These are phyloP conservation scores for Potentilla sterilis DNA, from an alignment of 306 rosid species.

Conservation along the genomic window DNA sequence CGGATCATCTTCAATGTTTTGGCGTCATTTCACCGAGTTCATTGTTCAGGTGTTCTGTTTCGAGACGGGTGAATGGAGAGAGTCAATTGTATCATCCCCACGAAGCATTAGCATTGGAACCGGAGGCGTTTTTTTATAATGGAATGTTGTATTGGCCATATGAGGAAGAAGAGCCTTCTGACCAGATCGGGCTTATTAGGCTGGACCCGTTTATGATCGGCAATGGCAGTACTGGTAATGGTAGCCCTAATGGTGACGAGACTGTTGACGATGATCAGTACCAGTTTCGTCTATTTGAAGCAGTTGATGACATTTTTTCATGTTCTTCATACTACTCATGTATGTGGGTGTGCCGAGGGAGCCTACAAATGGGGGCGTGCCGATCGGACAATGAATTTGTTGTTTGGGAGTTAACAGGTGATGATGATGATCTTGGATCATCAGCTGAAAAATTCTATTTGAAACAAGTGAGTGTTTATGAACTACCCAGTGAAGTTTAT, in stretches of 20 bases:
- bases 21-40: neutral
- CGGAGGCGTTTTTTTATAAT: neutral
- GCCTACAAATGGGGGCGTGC: neutral
- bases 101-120: neutral
- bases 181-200: neutral
- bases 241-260: neutral
- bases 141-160: neutral
- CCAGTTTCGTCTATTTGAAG: neutral
- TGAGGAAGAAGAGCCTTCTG: neutral
- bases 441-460: neutral
- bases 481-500: too few species aligned
- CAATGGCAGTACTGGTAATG: neutral
- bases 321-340: neutral
- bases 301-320: too few species aligned
- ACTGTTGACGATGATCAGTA: neutral
- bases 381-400: fast-evolving
- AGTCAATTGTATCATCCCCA: neutral
- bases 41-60: neutral
- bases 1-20: too few species aligned
- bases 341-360: neutral
- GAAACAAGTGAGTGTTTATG: neutral
- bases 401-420: neutral
- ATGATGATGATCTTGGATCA: neutral
- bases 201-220: neutral
- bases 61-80: neutral